Percentiles rank a stretch among this genome's conserved stretches.
Evolutionary conservation across 106 monocot species (phyloP).

Genomic region (Apostasia shenzhenica): DNA sequence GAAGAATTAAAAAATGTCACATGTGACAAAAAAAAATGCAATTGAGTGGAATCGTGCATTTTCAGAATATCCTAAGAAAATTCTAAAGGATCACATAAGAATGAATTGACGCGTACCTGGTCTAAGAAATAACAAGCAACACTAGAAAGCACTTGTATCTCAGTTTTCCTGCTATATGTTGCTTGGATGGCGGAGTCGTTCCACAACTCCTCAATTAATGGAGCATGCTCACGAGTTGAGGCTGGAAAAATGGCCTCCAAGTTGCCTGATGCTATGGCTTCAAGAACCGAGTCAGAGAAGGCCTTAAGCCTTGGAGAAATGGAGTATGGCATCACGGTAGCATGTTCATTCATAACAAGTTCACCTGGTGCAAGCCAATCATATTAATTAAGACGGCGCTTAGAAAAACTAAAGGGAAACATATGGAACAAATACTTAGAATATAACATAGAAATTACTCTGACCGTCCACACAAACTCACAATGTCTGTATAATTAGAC

Average conservation of each 20-base stretch:
- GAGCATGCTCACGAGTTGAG: constrained; percentile 77
- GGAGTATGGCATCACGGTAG: constrained; percentile 37
- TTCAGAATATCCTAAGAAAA: no score
- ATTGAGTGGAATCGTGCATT: no score
- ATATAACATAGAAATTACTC: no score
- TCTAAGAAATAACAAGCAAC: constrained; percentile 73
- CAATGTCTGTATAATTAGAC: no score
- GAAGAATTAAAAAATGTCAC: no score
- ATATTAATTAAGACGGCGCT: not conserved
- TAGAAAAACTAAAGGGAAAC: not conserved
- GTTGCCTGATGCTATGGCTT: constrained; percentile 54
- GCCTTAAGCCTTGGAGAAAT: constrained; percentile 54
- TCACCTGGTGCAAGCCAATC: constrained; percentile 15
- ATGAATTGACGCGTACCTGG: constrained; percentile 33
- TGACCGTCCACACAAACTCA: no score
- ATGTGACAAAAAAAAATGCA: no score
- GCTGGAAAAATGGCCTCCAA: constrained; percentile 82
- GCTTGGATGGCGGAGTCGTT: constrained; percentile 80
- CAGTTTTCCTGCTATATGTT: constrained; percentile 57
- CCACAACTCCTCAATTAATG: constrained; percentile 79
- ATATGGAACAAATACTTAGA: not conserved
- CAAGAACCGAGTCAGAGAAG: constrained; percentile 76
- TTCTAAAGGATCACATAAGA: no score
- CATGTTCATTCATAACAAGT: constrained; percentile 14
- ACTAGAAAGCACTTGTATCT: constrained; percentile 50